Percentiles rank a stretch among this genome's conserved stretches.
Evolutionary conservation across 345 rosid species (phyloP).

Genomic region (Lenwebbia sp.): DNA sequence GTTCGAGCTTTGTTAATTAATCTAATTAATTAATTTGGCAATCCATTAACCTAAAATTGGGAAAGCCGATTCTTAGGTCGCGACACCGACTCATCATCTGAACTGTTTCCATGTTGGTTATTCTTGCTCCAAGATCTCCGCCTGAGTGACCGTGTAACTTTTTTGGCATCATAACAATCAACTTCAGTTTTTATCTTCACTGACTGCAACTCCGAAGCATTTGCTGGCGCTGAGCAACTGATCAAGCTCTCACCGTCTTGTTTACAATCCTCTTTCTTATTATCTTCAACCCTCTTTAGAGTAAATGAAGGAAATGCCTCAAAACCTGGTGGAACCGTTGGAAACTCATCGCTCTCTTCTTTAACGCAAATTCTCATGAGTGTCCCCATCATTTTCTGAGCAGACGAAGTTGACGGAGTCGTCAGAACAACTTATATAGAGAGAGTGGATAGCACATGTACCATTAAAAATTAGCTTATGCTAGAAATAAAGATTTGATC

Average conservation of each 20-base stretch:
- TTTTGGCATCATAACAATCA: slow-evolving; percentile 16
- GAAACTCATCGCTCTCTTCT: slow-evolving; percentile 84
- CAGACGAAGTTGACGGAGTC: neutral
- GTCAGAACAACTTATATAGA: neutral
- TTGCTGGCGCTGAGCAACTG: slow-evolving; percentile 25
- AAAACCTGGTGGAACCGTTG: slow-evolving; percentile 90
- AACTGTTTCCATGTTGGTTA: slow-evolving; percentile 26
- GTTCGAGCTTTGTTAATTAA: no score
- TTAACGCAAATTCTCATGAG: slow-evolving; percentile 70
- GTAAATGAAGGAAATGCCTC: slow-evolving; percentile 78
- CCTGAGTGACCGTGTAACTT: slow-evolving; percentile 40
- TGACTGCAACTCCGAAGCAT: slow-evolving; percentile 29
- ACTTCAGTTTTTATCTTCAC: slow-evolving; percentile 35
- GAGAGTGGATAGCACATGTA: neutral
- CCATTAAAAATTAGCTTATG: neutral
- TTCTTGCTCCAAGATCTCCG: slow-evolving; percentile 55
- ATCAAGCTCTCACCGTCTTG: slow-evolving; percentile 15
- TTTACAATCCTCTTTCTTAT: slow-evolving; percentile 13
- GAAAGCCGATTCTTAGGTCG: no score
- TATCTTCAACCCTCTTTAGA: slow-evolving; percentile 33
- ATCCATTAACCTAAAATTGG: no score
- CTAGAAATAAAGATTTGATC: neutral
- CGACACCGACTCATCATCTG: slow-evolving; percentile 44
- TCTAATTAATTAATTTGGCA: no score
- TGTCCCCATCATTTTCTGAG: slow-evolving; percentile 54